phyloP scores from a whole-genome alignment of 768 basidiomycete genomes.

The Cystofilobasidium bisporidii region DNA sequence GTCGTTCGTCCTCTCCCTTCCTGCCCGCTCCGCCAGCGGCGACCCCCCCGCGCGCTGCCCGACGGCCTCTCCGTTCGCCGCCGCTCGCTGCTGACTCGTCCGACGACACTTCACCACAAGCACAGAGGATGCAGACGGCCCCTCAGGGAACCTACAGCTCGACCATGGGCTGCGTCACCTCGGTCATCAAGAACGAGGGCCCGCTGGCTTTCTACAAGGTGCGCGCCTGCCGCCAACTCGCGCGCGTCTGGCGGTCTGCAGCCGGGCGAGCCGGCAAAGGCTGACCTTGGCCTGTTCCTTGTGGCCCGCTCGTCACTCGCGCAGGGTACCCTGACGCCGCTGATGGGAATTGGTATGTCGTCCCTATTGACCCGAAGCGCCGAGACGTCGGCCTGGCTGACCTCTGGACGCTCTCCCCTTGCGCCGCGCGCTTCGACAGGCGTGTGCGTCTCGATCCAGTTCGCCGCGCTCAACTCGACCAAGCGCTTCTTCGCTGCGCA shows the following conservation, averaged over 20 bases:
- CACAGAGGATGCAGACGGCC: constrained; percentile 85
- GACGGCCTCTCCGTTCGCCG: background rate
- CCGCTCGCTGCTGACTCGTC: constrained; percentile 6
- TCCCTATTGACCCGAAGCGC: too few species aligned
- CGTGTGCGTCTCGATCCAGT: constrained; percentile 91
- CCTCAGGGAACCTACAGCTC: constrained; percentile 78
- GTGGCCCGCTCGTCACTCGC: too few species aligned
- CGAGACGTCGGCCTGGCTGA: too few species aligned
- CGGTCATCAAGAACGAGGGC: constrained; percentile 81
- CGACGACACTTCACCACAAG: background rate
- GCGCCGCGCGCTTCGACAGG: constrained; percentile 35
- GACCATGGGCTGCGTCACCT: constrained; percentile 81
- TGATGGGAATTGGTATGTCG: constrained; percentile 66
- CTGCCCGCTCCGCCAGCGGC: too few species aligned
- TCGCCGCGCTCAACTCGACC: constrained; percentile 73
- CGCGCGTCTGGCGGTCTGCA: background rate
- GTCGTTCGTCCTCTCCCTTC: constrained; percentile 47
- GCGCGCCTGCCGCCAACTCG: background rate
- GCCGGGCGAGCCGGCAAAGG: too few species aligned
- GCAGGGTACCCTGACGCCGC: constrained; percentile 79
- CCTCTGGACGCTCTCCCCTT: background rate
- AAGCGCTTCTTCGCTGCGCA: constrained; percentile 66
- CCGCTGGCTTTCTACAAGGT: constrained; percentile 94
- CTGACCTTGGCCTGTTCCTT: background rate
- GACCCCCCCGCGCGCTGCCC: too few species aligned